Evolutionary conservation across 2,329 filamentous ascomycete species (phyloP).

Genomic region (Diaporthe citri): DNA sequence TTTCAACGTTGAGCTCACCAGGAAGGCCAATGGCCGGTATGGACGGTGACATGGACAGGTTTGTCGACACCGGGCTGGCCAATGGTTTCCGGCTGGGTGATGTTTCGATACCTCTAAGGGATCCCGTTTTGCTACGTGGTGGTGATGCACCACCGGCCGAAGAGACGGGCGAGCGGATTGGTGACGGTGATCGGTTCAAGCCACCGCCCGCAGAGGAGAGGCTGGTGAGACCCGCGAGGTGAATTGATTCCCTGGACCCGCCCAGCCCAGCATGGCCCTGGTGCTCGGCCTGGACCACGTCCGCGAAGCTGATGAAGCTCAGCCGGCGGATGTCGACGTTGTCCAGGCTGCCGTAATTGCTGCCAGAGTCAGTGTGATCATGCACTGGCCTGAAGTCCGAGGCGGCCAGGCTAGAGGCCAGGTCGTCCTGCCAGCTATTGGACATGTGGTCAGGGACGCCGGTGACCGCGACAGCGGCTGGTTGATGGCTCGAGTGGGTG

Average conservation of each 20-base stretch:
- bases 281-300: slow-evolving; percentile 90
- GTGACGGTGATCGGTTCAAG: slow-evolving; percentile 77
- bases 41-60: slow-evolving; percentile 37
- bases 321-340: slow-evolving; percentile 81
- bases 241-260: slow-evolving; percentile 76
- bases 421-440: slow-evolving; percentile 42
- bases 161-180: slow-evolving; percentile 82
- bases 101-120: slow-evolving; percentile 80
- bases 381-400: slow-evolving; percentile 67
- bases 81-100: slow-evolving; percentile 70
- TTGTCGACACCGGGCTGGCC: slow-evolving; percentile 71
- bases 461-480: slow-evolving; percentile 76
- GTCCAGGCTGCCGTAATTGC: slow-evolving; percentile 85
- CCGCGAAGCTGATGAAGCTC: slow-evolving; percentile 96
- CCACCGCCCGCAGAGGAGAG: slow-evolving; percentile 58
- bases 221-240: slow-evolving; percentile 76
- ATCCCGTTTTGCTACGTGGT: slow-evolving; percentile 81
- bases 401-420: slow-evolving; percentile 49
- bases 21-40: slow-evolving; percentile 31
- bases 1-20: slow-evolving; percentile 88
- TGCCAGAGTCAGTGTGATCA: slow-evolving; percentile 55
- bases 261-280: slow-evolving; percentile 68
- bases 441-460: slow-evolving; percentile 51
- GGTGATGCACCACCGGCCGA: slow-evolving; percentile 71
- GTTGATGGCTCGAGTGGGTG: slow-evolving; percentile 86